Conservation (phyloP, 2,329 filamentous ascomycete genomes). For the Claviceps spartinae region DNA sequence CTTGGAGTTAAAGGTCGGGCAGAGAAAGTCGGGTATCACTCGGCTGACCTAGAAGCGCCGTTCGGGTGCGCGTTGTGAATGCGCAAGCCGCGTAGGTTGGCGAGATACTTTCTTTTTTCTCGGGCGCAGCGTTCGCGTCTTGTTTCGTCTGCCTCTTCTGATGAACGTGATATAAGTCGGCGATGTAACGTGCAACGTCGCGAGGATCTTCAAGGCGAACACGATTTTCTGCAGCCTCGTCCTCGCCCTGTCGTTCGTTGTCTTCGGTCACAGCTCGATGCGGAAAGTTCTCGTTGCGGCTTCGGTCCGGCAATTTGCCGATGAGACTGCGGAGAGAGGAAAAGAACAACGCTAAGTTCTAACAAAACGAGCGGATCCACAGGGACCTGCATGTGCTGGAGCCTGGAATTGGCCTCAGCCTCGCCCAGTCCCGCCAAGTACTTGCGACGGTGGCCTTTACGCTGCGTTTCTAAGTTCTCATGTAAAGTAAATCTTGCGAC, state of each 20-base stretch:
- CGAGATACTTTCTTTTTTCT: neutral
- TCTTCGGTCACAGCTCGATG: neutral
- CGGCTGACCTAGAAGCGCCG: neutral
- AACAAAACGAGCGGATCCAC: too few species aligned
- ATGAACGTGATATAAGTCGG: neutral
- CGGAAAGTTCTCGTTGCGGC: neutral
- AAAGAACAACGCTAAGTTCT: too few species aligned
- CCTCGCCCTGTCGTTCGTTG: neutral
- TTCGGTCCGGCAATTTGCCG: slow-evolving; percentile 10
- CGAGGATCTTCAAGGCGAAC: neutral
- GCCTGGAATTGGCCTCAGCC: neutral
- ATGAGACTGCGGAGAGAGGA: neutral
- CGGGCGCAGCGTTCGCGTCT: neutral
- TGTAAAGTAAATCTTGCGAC: neutral
- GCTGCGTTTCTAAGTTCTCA: neutral
- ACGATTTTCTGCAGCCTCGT: neutral
- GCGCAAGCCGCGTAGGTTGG: neutral
- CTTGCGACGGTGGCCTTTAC: slow-evolving; percentile 24
- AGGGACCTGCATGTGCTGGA: neutral
- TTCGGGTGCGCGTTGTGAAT: neutral
- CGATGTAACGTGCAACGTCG: neutral
- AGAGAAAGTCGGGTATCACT: neutral
- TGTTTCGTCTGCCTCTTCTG: neutral
- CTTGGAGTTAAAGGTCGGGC: too few species aligned
- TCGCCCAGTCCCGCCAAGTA: slow-evolving; percentile 6